These are phyloP conservation scores for Chrysoporthe puriensis DNA, from an alignment of 2,329 filamentous ascomycete genomes.

Conservation along the genomic window DNA sequence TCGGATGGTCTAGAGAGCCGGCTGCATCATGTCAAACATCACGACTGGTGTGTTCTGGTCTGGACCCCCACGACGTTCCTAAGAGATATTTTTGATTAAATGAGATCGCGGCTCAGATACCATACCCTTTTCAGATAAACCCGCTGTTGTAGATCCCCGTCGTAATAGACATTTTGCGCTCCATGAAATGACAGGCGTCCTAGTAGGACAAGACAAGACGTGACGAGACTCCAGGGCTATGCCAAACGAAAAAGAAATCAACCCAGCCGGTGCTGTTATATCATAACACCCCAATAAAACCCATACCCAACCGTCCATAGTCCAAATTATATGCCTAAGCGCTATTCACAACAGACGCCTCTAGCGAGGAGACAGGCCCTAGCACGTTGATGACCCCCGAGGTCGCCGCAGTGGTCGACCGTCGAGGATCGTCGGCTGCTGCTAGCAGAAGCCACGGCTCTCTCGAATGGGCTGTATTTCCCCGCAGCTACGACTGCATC, in stretches of 20 bases:
- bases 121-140: neutral
- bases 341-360: neutral
- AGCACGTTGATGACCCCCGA: neutral
- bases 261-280: neutral
- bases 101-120: neutral
- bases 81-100: too few species aligned
- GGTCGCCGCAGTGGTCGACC: neutral
- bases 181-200: conserved; percentile 8
- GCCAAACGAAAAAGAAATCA: neutral
- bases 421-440: neutral
- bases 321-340: neutral
- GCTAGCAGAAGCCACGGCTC: neutral
- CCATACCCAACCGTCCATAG: neutral
- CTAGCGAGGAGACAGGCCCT: neutral
- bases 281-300: neutral
- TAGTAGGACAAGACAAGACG: neutral
- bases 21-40: too few species aligned
- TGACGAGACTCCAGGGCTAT: conserved; percentile 5
- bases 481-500: neutral
- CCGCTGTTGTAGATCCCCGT: neutral
- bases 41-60: too few species aligned
- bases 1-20: too few species aligned
- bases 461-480: neutral
- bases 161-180: neutral
- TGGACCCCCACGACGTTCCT: too few species aligned